Evolutionary conservation across 2,329 filamentous ascomycete species (phyloP), one percentile per base, ranked within the genome.

Genomic region (Paracamarosporium sp.): DNA sequence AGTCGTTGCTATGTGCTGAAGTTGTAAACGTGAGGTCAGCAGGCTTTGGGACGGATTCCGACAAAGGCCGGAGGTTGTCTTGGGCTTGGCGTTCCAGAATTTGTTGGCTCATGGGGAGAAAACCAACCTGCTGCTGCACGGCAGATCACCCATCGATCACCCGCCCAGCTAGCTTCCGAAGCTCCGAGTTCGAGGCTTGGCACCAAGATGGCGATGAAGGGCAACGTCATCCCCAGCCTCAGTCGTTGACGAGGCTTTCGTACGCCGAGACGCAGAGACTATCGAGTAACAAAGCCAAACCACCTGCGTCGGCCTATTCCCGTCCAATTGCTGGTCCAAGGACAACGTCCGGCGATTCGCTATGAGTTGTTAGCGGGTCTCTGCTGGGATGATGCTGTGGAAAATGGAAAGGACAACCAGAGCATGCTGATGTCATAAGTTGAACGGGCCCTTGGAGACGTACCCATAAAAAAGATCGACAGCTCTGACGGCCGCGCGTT

Each of bases 391-490:
- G 31, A 8, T 11, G 27, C 38, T 6, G 50, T 40, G 28, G 20
- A 35, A 6, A 25, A 22, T 4, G 28, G 48, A 30, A 41, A 31
- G 36, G 31, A 24, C 27, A 35, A 38, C 59, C 41, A 55, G 61
- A 17, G 33, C 20, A n/a, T 45, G 57, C 17, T 31, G 62, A 70
- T 67, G 69, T 72, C 68, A 72, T 69, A 59, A 63, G 41, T 47
- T 24, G 35, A 50, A 46, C n/a, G 62, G 33, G 24, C 22, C 22
- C 24, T 6, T 56, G 57, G 48, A 36, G 15, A 24, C 9, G 55
- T 45, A 53, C 64, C 69, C 65, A 69, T 68, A 66, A 69, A 67
- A n/a, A 62, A 36, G 55, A 54, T 59, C 58, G 54, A 59, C 60
- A 40, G 51, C 54, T 62, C 56, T 47, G 60, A 61, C 59, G 45